These are phyloP conservation scores for Lumnitzera littorea DNA, from an alignment of 345 rosid genomes.

Conservation along the genomic window DNA sequence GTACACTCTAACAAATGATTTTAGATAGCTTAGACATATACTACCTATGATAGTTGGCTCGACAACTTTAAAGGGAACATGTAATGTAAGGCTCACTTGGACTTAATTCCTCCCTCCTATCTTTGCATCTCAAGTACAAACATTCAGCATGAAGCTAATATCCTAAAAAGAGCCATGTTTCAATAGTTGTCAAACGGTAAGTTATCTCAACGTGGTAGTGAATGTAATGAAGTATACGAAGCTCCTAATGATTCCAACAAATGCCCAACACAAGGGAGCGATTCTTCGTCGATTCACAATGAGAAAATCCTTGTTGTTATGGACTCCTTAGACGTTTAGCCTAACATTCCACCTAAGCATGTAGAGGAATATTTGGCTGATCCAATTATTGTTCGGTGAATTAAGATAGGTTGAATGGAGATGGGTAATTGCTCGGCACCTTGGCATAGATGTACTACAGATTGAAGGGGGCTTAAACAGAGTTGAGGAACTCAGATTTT, in stretches of 20 bases:
- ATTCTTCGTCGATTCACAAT: constrained; percentile 6
- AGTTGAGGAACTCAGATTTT: too few relatives aligned
- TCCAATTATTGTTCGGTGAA: not conserved
- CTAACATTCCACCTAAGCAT: constrained; percentile 24
- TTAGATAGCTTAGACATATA: too few relatives aligned
- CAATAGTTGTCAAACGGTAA: constrained; percentile 16
- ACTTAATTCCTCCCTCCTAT: constrained; percentile 40
- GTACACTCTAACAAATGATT: too few relatives aligned
- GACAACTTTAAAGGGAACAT: constrained; percentile 9
- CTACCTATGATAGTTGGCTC: too few relatives aligned
- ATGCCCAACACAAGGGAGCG: constrained; percentile 3
- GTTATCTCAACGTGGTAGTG: constrained; percentile 6
- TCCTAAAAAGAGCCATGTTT: not conserved
- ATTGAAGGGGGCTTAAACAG: too few relatives aligned
- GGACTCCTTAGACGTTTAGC: constrained; percentile 14
- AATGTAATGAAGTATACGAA: constrained; percentile 6
- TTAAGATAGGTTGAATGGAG: too few relatives aligned
- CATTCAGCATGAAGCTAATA: constrained; percentile 15
- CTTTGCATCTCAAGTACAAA: constrained; percentile 29
- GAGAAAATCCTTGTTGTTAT: constrained; percentile 12
- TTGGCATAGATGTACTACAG: too few relatives aligned
- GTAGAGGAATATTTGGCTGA: constrained; percentile 20
- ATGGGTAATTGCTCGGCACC: too few relatives aligned
- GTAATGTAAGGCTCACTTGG: constrained; percentile 23
- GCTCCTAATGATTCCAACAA: constrained; percentile 11